Base-by-base conservation (phyloP, 2,329 filamentous ascomycete genomes). In the Cladosporium oxysporum region DNA sequence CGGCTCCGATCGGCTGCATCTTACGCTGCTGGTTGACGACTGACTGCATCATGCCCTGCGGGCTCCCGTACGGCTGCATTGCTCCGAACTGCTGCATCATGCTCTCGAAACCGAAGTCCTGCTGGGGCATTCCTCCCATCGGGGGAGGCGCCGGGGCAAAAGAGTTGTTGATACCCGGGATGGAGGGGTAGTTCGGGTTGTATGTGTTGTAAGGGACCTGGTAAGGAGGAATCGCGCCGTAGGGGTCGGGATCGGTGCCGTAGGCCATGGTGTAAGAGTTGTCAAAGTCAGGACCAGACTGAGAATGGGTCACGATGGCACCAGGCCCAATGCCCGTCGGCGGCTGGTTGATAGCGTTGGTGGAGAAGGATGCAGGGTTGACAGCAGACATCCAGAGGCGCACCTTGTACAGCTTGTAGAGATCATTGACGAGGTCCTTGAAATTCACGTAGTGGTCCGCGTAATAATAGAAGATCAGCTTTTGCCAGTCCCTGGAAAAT, bases 321-420 rank as follows among this genome's bases (percentile, higher is more conserved):
- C 77, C 76, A n/a, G 76, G 76, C 28, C 76, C 76, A 49, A 78
- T 75, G 53, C 74, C 76, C 62, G 71, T 75, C 21, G 76, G 76
- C 41, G 76, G 74, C 68, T 76, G 73, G 12, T 71, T 71, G 62
- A 75, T 72, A 6, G 76, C 74, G 31, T 75, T 72, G 23, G 76
- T 74, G 4, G 76, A 75, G 78, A 98, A 97, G 0, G 94, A 97
- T 5, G 94, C 95, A 8, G 95, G 95, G 76, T 99, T 99, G 78
- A 99, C 96, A 4, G 95, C 95, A 5, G 94, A 98, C 92, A 99
- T 97, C 95, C 95, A 99, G 74, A 99, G 99, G 72, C 96, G 88
- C 26, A 94, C 97, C 83, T 99, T 99, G 85, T 98, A 99, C 69
- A 98, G 94, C 80, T 98, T 98, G 86, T 98, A 99, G 14, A 99